Base-by-base conservation (phyloP, 169 alveolate genomes). In the Cryptosporidium sp. region DNA sequence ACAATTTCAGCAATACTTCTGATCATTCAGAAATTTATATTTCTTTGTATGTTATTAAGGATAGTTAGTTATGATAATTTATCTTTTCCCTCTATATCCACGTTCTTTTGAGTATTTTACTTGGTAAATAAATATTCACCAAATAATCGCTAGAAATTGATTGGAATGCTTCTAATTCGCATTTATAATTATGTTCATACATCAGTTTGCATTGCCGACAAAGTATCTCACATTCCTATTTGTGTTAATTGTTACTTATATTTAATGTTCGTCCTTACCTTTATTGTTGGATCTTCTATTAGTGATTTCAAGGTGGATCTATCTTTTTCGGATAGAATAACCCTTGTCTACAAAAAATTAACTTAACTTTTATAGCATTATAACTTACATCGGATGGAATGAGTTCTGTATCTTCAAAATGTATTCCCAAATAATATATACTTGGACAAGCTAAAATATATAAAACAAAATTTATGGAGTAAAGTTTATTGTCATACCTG, bases 101-200 rank as follows among this genome's bases (percentile, higher is more conserved):
- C 42, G 80, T 37, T 60, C 67, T 80, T 51, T 44, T 80, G 9
- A 80, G 75, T 80, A 80, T 45, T 48, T 80, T 80, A 16, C 44
- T 35, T 2, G 89, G 89, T 23, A 80, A 58, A 80, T 80, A 80
- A n/a, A 12, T 29, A 44, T 80, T 51, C 42, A 80, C 67, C 31
- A 80, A 80, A 44, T 62, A 80, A 67, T 80, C 89, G 10, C 89
- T 80, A 23, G 89, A 80, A 62, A 80, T 80, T 23, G 89, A 35
- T 67, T 80, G 89, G 70, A 80, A 80, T 3, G 89, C 89, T 31
- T 80, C 89, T 48, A 80, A 33, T 60, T 80, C 89, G 67, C 89
- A 80, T 39, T 80, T 80, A 23, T n/a, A 80, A 65, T 33, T 53
- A n/a, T 29, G 6, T n/a, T 58, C 51, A 42, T 62, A 18, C 89